A percentile compares a stretch with the other conserved stretches of the same genome.
Conservation (phyloP, 208 protist species). For the Leishmania amazonensis region DNA sequence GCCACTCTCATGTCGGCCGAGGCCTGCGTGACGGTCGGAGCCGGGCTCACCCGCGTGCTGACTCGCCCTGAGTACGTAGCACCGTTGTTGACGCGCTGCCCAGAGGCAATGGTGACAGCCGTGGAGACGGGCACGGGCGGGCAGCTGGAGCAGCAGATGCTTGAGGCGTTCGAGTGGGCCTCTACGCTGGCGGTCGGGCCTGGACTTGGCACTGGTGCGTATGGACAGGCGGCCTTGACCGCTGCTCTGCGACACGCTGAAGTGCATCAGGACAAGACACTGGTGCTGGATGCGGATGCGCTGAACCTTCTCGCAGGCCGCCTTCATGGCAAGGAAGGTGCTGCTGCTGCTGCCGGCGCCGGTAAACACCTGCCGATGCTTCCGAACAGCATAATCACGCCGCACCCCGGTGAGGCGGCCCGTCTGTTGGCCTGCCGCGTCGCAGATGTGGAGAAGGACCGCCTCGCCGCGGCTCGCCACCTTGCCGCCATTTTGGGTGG, state of each 20-base stretch:
- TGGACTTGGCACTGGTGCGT: constrained; percentile 53
- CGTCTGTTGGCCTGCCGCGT: constrained; percentile 58
- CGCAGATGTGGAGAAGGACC: constrained; percentile 70
- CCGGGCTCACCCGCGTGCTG: constrained; percentile 70
- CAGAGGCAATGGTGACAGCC: constrained; percentile 69
- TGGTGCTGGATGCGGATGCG: constrained; percentile 79
- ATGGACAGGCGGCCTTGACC: constrained; percentile 30
- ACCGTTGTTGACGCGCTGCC: constrained; percentile 73
- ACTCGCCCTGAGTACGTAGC: constrained; percentile 53
- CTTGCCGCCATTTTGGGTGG: constrained; percentile 56
- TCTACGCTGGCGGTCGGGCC: constrained; percentile 67
- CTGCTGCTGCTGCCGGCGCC: not conserved
- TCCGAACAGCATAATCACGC: constrained; percentile 66
- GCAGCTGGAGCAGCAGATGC: constrained; percentile 24
- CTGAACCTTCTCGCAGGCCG: constrained; percentile 50
- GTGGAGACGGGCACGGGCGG: not conserved
- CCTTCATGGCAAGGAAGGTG: not conserved
- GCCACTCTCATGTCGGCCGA: constrained; percentile 84
- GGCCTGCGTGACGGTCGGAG: constrained; percentile 56
- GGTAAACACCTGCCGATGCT: constrained; percentile 24
- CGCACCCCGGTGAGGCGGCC: constrained; percentile 81
- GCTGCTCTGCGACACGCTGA: constrained; percentile 38
- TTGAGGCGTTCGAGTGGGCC: constrained; percentile 49
- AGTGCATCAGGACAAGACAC: constrained; percentile 41
- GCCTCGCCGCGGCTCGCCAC: constrained; percentile 45